phyloP scores from a whole-genome alignment of 75 land plant species.

The Pinus albicaulis region DNA sequence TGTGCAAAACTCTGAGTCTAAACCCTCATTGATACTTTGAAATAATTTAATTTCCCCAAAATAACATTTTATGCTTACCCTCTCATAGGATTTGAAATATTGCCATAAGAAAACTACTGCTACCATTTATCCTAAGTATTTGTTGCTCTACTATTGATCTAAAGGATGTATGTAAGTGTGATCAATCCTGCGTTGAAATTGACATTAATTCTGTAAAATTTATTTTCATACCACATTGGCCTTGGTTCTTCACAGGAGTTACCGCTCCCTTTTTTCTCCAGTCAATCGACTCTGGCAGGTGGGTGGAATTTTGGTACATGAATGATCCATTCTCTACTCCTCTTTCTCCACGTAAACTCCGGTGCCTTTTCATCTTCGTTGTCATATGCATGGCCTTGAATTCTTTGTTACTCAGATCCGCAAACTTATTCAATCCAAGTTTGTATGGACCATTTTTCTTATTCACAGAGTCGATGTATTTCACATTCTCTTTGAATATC shows the following conservation, averaged over 20 bases:
- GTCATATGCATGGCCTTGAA: slow-evolving; percentile 16
- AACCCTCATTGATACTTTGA: too few relatives aligned
- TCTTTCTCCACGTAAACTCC: background rate
- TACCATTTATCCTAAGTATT: too few relatives aligned
- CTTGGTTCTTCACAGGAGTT: slow-evolving; percentile 32
- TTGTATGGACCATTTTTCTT: slow-evolving; percentile 22
- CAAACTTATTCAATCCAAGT: slow-evolving; percentile 32
- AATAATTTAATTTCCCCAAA: too few relatives aligned
- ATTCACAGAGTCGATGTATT: slow-evolving; percentile 25
- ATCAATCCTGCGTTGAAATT: background rate
- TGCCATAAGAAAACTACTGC: too few relatives aligned
- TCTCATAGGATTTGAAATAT: too few relatives aligned
- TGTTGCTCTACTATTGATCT: too few relatives aligned
- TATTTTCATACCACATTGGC: slow-evolving; percentile 14
- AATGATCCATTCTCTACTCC: slow-evolving; percentile 12
- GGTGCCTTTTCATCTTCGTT: background rate
- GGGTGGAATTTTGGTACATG: background rate
- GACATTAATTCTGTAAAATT: too few relatives aligned
- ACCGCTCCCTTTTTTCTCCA: slow-evolving; percentile 41
- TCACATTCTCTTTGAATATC: slow-evolving; percentile 39
- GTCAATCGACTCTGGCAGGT: slow-evolving; percentile 27
- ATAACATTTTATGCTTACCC: too few relatives aligned
- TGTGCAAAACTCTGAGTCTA: too few relatives aligned
- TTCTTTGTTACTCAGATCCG: slow-evolving; percentile 30
- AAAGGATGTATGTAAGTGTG: too few relatives aligned